Evolutionary conservation across 148 eudicot genomes (phyloP), one percentile per base, ranked within the genome.

Genomic region (Limonium bicolor): DNA sequence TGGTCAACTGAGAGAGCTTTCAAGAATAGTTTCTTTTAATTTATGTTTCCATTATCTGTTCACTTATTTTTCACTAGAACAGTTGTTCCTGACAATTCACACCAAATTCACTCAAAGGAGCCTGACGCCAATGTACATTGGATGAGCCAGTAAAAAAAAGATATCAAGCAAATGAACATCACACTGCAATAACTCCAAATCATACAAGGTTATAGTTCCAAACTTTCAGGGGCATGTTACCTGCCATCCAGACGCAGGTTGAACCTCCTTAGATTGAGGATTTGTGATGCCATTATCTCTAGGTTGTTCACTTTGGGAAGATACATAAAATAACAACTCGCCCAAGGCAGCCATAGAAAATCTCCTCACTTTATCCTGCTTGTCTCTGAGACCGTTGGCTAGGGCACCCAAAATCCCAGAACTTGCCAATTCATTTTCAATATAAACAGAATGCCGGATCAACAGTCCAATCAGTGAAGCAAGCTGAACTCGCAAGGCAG

Each of bases 261-360:
- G 72, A 27, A 33, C 49, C 42, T 81, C 99, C 69, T 90, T 90
- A 3, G 77, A 66, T 50, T 72, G 95, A 50, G 70, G 66, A 50
- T 85, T 95, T 17, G 74, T 61, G 29, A 63, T 72, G 61, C 41
- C 65, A 52, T 33, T 55, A 28, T 75, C 94, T 48, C 55, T 76
- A 11, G 16, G 27, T 31, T 73, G 76, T 49, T 92, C 99, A 67
- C 56, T 71, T 63, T 78, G 85, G 23, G 99, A 84, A 43, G 99
- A 90, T 66, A 90, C 76, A 58, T 90, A 84, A 54, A 84, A 90
- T 20, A 90, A 60, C 64, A 84, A 66, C 68, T 88, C 96, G 25
- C 96, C 96, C 63, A 88, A 44, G 47, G 95, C 95, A 59, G 99
- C 99, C 99, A 90, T 84, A 42, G 99, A 84, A 51, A 77, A 90